Evolutionary conservation across 2,329 filamentous ascomycete genomes (phyloP).

Genomic region (Aspergillus quadrilineatus): DNA sequence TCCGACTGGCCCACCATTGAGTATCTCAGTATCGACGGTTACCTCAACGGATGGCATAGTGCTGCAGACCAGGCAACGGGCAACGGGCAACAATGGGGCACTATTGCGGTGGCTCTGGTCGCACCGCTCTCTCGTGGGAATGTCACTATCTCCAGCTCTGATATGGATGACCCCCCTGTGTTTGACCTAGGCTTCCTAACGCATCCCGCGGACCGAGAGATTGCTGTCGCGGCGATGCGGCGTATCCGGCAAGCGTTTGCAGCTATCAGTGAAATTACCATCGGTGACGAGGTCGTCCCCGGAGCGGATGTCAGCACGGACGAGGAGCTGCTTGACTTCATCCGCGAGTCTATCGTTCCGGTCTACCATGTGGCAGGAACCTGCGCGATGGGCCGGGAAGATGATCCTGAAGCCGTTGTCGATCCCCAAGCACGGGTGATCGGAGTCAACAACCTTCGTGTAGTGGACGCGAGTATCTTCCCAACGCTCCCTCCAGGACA

Average conservation of each 20-base stretch:
- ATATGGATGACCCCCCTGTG: background rate
- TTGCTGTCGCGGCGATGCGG: conserved; percentile 46
- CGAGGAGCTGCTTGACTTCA: conserved; percentile 42
- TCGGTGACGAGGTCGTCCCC: conserved; percentile 41
- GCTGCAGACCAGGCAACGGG: background rate
- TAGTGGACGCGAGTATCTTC: conserved; percentile 41
- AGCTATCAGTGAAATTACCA: conserved; percentile 30
- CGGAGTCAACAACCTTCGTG: conserved; percentile 33
- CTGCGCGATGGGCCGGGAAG: conserved; percentile 32
- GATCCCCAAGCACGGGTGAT: conserved; percentile 33
- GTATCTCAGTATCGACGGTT: background rate
- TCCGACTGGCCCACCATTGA: conserved; percentile 35
- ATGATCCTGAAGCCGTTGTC: conserved; percentile 33
- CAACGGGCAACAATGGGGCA: background rate
- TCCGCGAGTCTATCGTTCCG: conserved; percentile 32
- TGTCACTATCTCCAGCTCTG: background rate
- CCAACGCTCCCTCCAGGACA: conserved; percentile 43
- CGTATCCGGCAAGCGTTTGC: conserved; percentile 40
- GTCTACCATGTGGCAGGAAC: conserved; percentile 33
- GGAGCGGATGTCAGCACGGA: conserved; percentile 43
- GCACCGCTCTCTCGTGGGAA: background rate
- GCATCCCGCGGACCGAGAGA: conserved; percentile 40
- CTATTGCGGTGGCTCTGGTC: background rate
- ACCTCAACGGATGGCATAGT: background rate
- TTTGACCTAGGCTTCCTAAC: background rate